Evolutionary conservation across 306 rosid genomes (phyloP).

Genomic region (Prunus fruticosa): DNA sequence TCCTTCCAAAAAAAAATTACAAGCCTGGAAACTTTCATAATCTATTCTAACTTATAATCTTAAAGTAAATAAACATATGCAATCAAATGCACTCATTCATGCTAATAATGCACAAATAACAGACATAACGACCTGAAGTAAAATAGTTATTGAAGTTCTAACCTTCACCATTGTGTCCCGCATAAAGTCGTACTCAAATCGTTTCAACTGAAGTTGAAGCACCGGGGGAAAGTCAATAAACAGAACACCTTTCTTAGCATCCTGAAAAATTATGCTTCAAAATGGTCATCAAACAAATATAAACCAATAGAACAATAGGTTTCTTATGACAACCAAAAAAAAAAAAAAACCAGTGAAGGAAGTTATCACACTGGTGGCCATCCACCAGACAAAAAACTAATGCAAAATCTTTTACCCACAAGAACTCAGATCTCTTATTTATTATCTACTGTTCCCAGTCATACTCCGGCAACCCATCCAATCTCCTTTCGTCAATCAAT

Average conservation of each 20-base stretch:
- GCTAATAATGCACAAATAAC: conserved; percentile 1
- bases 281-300: background rate
- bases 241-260: conserved; percentile 94
- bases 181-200: conserved; percentile 97
- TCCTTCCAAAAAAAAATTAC: background rate
- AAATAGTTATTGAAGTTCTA: conserved; percentile 23
- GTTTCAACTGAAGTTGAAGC: conserved; percentile 95
- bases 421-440: background rate
- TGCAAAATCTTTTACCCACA: background rate
- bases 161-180: conserved; percentile 99
- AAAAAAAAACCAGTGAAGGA: background rate
- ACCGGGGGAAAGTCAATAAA: conserved; percentile 98
- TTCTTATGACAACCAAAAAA: background rate
- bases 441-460: background rate
- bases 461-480: background rate
- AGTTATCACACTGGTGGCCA: background rate
- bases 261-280: conserved; percentile 46
- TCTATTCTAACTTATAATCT: background rate
- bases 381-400: background rate
- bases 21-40: background rate
- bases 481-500: background rate
- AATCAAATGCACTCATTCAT: background rate
- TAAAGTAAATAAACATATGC: background rate
- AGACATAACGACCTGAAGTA: background rate
- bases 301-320: background rate